Evolutionary conservation across 352 stramenopile species (phyloP).

Genomic region (Phytopythium vexans): DNA sequence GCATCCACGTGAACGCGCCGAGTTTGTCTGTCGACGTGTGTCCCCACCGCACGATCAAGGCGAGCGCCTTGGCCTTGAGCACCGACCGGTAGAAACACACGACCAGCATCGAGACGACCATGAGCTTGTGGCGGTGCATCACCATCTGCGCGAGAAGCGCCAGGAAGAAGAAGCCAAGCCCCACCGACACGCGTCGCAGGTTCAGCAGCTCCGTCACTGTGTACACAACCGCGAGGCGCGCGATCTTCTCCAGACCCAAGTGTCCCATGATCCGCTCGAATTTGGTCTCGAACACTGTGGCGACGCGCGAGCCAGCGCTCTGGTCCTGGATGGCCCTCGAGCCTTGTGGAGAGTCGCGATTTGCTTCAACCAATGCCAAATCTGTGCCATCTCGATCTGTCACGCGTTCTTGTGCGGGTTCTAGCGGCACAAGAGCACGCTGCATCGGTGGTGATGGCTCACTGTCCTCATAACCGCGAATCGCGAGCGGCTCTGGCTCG

Average conservation of each 20-base stretch:
- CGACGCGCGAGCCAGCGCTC: not conserved
- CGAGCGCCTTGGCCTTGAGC: constrained; percentile 33
- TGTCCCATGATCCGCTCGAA: constrained; percentile 50
- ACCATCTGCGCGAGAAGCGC: constrained; percentile 47
- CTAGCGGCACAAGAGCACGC: too few species aligned
- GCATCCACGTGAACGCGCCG: constrained; percentile 48
- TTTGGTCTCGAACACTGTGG: constrained; percentile 53
- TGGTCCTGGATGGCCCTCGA: constrained; percentile 3
- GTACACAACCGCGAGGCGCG: constrained; percentile 46
- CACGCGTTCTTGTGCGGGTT: too few species aligned
- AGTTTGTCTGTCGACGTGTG: constrained; percentile 67
- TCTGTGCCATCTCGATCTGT: too few species aligned
- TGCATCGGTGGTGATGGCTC: too few species aligned
- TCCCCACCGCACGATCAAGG: constrained; percentile 41
- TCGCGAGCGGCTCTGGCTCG: constrained; percentile 20
- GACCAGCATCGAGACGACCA: constrained; percentile 65
- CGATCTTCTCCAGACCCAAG: constrained; percentile 51
- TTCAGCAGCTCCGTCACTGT: constrained; percentile 51
- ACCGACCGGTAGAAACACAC: constrained; percentile 63
- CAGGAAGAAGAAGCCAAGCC: constrained; percentile 43
- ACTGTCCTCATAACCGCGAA: too few species aligned
- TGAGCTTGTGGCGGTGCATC: constrained; percentile 71
- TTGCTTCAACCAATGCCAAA: too few species aligned
- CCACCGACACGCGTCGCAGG: constrained; percentile 40
- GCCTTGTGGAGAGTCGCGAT: not conserved